A percentile compares a stretch with the other conserved stretches of the same genome.
Evolutionary conservation across 371 early-diverging fungal genomes (phyloP).

Genomic region (Rhizomucor miehei): DNA sequence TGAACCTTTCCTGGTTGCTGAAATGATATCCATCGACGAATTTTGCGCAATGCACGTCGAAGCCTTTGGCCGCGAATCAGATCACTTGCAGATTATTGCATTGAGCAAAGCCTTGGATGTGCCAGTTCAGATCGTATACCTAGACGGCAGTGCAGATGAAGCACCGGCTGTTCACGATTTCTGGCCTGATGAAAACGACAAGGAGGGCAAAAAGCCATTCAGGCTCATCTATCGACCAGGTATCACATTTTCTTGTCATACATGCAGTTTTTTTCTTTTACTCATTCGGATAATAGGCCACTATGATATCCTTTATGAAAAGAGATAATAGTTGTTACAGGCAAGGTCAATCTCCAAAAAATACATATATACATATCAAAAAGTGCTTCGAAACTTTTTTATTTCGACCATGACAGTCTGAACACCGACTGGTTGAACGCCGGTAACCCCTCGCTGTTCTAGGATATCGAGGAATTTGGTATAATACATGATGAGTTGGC

Average conservation of each 20-base stretch:
- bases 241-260: too few species aligned
- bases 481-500: constrained; percentile 85
- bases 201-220: constrained; percentile 22
- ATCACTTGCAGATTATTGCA: constrained; percentile 69
- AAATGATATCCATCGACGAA: constrained; percentile 58
- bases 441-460: constrained; percentile 58
- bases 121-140: constrained; percentile 60
- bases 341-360: background rate
- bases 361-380: constrained; percentile 32
- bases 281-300: constrained; percentile 55
- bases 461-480: constrained; percentile 76
- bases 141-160: constrained; percentile 55
- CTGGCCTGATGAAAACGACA: constrained; percentile 37
- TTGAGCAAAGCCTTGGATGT: constrained; percentile 57
- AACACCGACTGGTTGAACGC: constrained; percentile 80
- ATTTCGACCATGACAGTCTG: constrained; percentile 93
- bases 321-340: background rate
- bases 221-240: constrained; percentile 46
- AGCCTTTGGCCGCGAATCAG: constrained; percentile 72
- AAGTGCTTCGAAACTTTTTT: constrained; percentile 79
- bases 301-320: constrained; percentile 61
- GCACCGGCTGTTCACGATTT: constrained; percentile 52
- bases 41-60: constrained; percentile 67
- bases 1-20: constrained; percentile 62
- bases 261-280: too few species aligned